These are phyloP conservation scores for Phytopythium cucurbitacearum DNA, from an alignment of 352 stramenopile species.

Conservation along the genomic window DNA sequence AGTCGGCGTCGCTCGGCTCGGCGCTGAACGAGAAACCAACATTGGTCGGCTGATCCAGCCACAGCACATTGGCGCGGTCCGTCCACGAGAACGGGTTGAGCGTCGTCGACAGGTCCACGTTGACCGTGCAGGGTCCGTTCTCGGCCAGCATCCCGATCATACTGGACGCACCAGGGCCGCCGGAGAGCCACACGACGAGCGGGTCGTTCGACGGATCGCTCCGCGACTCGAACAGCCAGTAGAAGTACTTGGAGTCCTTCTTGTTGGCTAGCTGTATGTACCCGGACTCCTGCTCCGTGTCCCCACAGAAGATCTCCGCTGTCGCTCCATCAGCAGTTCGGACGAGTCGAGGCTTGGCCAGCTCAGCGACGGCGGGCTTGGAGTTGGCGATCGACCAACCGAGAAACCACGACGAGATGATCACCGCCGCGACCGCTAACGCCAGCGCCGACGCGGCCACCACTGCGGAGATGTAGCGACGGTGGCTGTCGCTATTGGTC, in stretches of 20 bases:
- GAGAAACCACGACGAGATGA: conserved; percentile 8
- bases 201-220: conserved; percentile 19
- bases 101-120: conserved; percentile 18
- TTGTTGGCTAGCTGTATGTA: conserved; percentile 46
- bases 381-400: conserved; percentile 3
- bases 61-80: conserved; percentile 43
- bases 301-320: background rate
- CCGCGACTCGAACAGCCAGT: conserved; percentile 44
- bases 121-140: conserved; percentile 36
- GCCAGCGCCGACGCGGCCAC: conserved; percentile 13
- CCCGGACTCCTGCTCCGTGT: conserved; percentile 7
- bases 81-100: conserved; percentile 48
- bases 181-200: conserved; percentile 42
- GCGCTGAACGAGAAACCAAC: conserved; percentile 46
- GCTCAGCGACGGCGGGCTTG: background rate
- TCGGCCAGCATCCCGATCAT: conserved; percentile 31
- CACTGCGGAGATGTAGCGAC: conserved; percentile 10
- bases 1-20: conserved; percentile 27
- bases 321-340: background rate
- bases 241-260: conserved; percentile 48
- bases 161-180: conserved; percentile 35
- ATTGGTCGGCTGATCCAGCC: conserved; percentile 42
- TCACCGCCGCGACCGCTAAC: conserved; percentile 14
- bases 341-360: background rate
- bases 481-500: background rate